phyloP scores from a whole-genome alignment of 1,284 basidiomycete species.

The Tilletia horrida region DNA sequence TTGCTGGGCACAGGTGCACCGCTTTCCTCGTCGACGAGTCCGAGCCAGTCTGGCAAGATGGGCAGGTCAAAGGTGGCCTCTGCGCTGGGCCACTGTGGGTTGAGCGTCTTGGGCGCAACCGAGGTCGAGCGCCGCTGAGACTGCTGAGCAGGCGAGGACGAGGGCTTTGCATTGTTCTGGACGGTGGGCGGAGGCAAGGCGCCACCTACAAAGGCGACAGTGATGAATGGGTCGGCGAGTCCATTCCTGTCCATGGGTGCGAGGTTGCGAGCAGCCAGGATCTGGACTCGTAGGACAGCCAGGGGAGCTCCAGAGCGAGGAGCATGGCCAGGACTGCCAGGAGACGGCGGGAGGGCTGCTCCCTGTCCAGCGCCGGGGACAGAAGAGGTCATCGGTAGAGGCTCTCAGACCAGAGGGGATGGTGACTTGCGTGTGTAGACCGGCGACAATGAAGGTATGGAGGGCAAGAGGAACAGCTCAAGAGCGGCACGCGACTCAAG shows the following conservation, averaged over 20 bases:
- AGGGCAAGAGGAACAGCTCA: no score
- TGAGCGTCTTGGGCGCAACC: constrained; percentile 73
- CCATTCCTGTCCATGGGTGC: constrained; percentile 60
- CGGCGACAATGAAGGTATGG: no score
- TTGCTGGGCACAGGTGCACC: background rate
- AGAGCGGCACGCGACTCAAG: no score
- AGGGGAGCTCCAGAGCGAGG: constrained; percentile 16
- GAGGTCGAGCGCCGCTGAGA: constrained; percentile 70
- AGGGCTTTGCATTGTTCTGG: constrained; percentile 15
- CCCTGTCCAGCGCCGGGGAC: background rate
- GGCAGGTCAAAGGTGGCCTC: constrained; percentile 42
- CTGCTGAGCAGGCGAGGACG: constrained; percentile 65
- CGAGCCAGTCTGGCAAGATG: constrained; percentile 39
- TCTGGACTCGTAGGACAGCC: constrained; percentile 41
- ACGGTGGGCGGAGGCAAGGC: background rate
- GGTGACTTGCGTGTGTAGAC: no score
- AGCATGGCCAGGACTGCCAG: background rate
- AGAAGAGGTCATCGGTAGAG: no score
- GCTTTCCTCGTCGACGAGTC: constrained; percentile 59
- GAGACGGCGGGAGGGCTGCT: background rate
- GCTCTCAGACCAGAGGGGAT: no score
- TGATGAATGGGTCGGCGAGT: constrained; percentile 50
- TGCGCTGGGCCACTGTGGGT: constrained; percentile 65
- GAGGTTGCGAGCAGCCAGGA: constrained; percentile 57
- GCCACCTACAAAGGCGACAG: constrained; percentile 45